Percentiles rank a stretch among this genome's conserved stretches.
Evolutionary conservation across 768 basidiomycete species (phyloP).

Genomic region (Suillus placidus): DNA sequence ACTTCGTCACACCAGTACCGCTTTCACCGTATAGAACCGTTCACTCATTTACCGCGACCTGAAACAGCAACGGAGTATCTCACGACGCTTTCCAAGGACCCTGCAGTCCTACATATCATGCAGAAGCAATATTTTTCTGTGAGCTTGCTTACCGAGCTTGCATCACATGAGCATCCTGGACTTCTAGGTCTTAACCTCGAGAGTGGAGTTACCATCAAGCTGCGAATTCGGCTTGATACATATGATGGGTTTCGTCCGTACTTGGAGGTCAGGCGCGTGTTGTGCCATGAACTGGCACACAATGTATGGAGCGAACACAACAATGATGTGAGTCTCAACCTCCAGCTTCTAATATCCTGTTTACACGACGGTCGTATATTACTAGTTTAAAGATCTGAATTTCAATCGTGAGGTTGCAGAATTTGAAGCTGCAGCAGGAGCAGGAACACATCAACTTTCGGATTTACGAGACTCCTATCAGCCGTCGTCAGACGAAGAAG

Average conservation of each 20-base stretch:
- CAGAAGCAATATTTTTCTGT: slow-evolving; percentile 68
- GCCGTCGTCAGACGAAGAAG: slow-evolving; percentile 58
- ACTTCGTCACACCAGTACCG: slow-evolving; percentile 48
- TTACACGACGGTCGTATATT: not conserved
- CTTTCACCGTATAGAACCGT: slow-evolving; percentile 66
- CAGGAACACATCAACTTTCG: slow-evolving; percentile 57
- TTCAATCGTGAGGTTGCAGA: slow-evolving; percentile 76
- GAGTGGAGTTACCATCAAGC: slow-evolving; percentile 62
- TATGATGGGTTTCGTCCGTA: slow-evolving; percentile 77
- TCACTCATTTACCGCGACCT: slow-evolving; percentile 67
- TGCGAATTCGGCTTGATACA: slow-evolving; percentile 67
- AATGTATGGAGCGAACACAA: slow-evolving; percentile 76
- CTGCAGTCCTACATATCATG: slow-evolving; percentile 74
- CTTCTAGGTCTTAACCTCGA: slow-evolving; percentile 71
- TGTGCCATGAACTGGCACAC: slow-evolving; percentile 80
- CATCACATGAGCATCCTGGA: slow-evolving; percentile 73
- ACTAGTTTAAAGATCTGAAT: slow-evolving; percentile 75
- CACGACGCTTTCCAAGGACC: slow-evolving; percentile 64
- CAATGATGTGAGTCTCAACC: slow-evolving; percentile 56
- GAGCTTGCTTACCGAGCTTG: slow-evolving; percentile 72
- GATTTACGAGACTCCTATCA: slow-evolving; percentile 45
- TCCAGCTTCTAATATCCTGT: not conserved
- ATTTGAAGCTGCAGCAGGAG: slow-evolving; percentile 56
- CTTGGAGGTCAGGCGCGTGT: slow-evolving; percentile 61
- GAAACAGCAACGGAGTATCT: slow-evolving; percentile 56